Evolutionary conservation across 176 grass and related monocot genomes (phyloP).

Genomic region (Olyra latifolia): DNA sequence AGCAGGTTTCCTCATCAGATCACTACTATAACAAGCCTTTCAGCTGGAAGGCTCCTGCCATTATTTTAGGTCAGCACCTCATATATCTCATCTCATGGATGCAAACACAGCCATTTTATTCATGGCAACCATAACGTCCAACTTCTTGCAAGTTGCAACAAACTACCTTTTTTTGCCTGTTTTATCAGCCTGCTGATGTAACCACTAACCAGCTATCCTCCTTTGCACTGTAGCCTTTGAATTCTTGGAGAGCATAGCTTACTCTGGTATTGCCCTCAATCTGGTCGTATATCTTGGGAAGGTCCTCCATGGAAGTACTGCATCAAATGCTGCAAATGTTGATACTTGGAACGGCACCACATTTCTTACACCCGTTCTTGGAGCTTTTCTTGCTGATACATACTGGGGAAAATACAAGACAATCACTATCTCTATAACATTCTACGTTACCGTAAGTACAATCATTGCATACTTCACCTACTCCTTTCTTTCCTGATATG

Average conservation of each 20-base stretch:
- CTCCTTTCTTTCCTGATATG: background rate
- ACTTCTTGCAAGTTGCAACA: background rate
- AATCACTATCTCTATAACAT: constrained; percentile 49
- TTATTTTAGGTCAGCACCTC: constrained; percentile 67
- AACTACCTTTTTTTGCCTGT: background rate
- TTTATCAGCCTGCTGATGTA: background rate
- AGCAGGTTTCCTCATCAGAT: constrained; percentile 51
- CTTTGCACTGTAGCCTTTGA: constrained; percentile 48
- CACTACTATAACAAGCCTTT: constrained; percentile 36
- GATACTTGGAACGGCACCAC: constrained; percentile 85
- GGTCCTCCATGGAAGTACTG: constrained; percentile 73
- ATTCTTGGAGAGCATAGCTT: constrained; percentile 88
- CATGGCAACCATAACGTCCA: background rate
- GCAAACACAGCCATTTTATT: background rate
- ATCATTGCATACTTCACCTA: background rate
- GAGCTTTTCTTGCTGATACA: constrained; percentile 79
- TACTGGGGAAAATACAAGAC: constrained; percentile 97
- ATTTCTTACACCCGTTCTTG: constrained; percentile 71
- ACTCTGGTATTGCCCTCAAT: constrained; percentile 70
- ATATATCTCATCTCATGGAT: background rate
- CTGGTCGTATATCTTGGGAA: constrained; percentile 79
- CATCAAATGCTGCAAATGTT: constrained; percentile 76
- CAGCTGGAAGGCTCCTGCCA: constrained; percentile 68
- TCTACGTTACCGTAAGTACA: constrained; percentile 76
- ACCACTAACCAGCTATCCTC: background rate